phyloP scores from a whole-genome alignment of 768 basidiomycete species.

The Vararia minispora region DNA sequence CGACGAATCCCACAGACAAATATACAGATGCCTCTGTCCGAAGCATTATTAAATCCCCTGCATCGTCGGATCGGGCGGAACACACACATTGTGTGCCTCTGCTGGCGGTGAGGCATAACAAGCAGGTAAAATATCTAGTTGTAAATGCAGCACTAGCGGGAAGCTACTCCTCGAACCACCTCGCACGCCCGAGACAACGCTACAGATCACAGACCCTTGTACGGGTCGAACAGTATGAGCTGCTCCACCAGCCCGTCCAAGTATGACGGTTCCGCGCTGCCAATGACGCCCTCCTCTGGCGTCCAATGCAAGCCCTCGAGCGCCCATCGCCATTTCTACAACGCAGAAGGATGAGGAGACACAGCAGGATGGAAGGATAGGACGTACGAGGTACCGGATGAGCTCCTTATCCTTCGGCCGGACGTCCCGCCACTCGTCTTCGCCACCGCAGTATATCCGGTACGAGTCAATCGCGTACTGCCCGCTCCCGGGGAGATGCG shows the following conservation, averaged over 20 bases:
- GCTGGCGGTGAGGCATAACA: too few species aligned
- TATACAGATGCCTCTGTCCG: too few species aligned
- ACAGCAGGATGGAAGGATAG: neutral
- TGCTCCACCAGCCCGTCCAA: conserved; percentile 10
- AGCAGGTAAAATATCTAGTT: too few species aligned
- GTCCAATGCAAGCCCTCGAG: conserved; percentile 41
- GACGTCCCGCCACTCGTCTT: conserved; percentile 51
- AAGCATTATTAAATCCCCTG: too few species aligned
- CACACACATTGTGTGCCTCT: too few species aligned
- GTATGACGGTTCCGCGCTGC: conserved; percentile 12
- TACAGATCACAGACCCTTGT: too few species aligned
- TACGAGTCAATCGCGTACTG: conserved; percentile 69
- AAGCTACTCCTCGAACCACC: too few species aligned
- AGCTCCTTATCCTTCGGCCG: conserved; percentile 62
- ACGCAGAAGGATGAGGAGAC: neutral
- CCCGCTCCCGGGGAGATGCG: conserved; percentile 55
- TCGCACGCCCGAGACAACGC: too few species aligned
- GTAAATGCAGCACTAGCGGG: too few species aligned
- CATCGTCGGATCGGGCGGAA: too few species aligned
- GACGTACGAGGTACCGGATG: conserved; percentile 49
- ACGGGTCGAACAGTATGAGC: conserved; percentile 8
- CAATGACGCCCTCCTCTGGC: conserved; percentile 30
- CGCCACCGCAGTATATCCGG: conserved; percentile 46
- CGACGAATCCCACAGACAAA: too few species aligned
- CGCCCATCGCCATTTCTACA: conserved; percentile 71